Percentiles rank a stretch among this genome's conserved stretches.
Conservation (phyloP, 2,329 filamentous ascomycete genomes). For the Fusarium brachygibbosum region DNA sequence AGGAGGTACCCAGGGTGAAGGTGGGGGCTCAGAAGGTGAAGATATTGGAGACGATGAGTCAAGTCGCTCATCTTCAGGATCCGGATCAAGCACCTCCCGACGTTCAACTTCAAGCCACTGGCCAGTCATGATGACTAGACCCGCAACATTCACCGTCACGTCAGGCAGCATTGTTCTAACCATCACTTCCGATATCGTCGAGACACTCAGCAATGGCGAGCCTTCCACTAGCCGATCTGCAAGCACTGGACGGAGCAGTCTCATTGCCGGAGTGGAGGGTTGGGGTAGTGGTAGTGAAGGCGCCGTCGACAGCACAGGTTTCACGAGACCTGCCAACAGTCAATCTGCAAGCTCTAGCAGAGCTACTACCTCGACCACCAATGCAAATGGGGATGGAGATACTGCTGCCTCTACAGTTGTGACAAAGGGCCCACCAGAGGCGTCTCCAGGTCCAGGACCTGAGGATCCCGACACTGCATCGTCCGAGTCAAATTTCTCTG, state of each 20-base stretch:
- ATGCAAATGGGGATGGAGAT: rapidly evolving
- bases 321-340: neutral
- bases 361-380: neutral
- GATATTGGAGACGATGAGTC: neutral
- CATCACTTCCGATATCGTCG: neutral
- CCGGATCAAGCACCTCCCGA: neutral
- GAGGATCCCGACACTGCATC: neutral
- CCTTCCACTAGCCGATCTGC: neutral
- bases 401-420: neutral
- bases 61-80: neutral
- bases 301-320: neutral
- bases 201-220: slow-evolving; percentile 1
- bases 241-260: neutral
- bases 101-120: neutral
- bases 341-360: neutral
- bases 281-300: neutral
- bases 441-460: neutral
- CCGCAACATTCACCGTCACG: slow-evolving; percentile 4
- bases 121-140: neutral
- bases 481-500: rapidly evolving
- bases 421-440: neutral
- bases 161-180: slow-evolving; percentile 7
- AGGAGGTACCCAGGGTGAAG: neutral
- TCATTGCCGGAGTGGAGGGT: neutral
- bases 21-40: neutral